Evolutionary conservation across 2,329 filamentous ascomycete species (phyloP), one percentile per base, ranked within the genome.

Genomic region (Fusarium chuoi): DNA sequence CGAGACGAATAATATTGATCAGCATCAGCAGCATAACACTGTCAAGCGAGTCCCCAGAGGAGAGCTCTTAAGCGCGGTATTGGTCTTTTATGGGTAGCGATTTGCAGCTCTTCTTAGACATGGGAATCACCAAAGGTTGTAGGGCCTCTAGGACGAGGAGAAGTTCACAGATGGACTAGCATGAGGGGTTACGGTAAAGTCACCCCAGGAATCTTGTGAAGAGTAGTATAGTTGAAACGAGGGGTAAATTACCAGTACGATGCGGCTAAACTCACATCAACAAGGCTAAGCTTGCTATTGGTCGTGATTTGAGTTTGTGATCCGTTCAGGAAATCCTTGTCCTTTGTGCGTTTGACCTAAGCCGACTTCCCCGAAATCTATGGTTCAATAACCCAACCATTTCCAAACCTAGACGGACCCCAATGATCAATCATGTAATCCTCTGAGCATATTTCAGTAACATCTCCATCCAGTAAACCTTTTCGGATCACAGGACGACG

Each of bases 401-500:
- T 45, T 33, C 39, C 33, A 4, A 22, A 22, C 22, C 46, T 33
- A 33, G n/a, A 20, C 8, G 26, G 13, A 15, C 5, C 17, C 22
- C 15, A 62, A 14, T 20, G 24, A n/a, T 17, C 4, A 14, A 36
- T 39, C 35, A 11, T 8, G 4, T 46, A 12, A 14, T 22, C 3
- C 1, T 26, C 22, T 5, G 18, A 46, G 42, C 10, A 13, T 10
- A 22, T 42, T 46, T 17, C 10, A 54, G 14, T 3, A 44, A 26
- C 39, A 38, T 52, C 35, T 39, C 35, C 51, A 30, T 55, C 20
- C 15, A 5, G 17, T 41, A 13, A 14, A 55, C 26, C 3, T 33
- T 46, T 44, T 69, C 67, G 67, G 67, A 70, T 54, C 41, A 22
- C 38, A 70, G 67, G 67, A 35, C 24, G 35, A 36, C 2, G 10